Conservation (phyloP, 768 basidiomycete genomes). For the Galerina sulciceps region DNA sequence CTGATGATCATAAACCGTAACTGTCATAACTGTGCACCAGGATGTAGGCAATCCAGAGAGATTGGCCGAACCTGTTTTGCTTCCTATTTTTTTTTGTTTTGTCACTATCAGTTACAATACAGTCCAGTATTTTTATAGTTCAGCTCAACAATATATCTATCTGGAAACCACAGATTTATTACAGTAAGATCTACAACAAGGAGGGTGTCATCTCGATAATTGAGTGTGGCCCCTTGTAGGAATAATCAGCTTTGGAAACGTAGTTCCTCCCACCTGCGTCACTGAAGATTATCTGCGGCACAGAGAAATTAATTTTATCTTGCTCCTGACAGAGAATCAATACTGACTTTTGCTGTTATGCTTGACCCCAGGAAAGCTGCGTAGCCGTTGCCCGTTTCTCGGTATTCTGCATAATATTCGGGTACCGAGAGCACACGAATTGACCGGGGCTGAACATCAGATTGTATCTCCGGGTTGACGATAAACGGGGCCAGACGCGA, state of each 20-base stretch:
- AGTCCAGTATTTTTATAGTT: too few relatives aligned
- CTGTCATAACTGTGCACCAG: background rate
- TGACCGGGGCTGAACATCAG: conserved; percentile 72
- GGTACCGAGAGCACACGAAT: conserved; percentile 72
- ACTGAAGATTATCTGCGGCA: conserved; percentile 69
- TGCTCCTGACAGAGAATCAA: background rate
- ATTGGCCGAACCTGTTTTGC: background rate
- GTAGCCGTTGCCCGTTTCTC: conserved; percentile 81
- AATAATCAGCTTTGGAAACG: conserved; percentile 82
- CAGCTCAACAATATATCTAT: too few relatives aligned
- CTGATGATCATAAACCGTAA: background rate
- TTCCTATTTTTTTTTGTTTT: background rate
- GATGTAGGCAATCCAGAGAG: conserved; percentile 1
- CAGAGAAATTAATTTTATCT: background rate
- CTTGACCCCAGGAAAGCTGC: conserved; percentile 83
- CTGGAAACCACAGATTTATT: background rate
- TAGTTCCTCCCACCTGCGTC: conserved; percentile 70
- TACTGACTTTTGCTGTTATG: conserved; percentile 80
- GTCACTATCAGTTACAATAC: background rate
- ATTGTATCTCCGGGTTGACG: conserved; percentile 62
- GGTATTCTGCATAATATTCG: conserved; percentile 90
- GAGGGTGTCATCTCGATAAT: conserved; percentile 82
- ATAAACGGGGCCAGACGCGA: conserved; percentile 71
- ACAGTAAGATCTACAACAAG: conserved; percentile 50
- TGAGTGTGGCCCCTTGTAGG: conserved; percentile 69